Conservation (phyloP, 106 monocot species). For the Dioscorea dumetorum region DNA sequence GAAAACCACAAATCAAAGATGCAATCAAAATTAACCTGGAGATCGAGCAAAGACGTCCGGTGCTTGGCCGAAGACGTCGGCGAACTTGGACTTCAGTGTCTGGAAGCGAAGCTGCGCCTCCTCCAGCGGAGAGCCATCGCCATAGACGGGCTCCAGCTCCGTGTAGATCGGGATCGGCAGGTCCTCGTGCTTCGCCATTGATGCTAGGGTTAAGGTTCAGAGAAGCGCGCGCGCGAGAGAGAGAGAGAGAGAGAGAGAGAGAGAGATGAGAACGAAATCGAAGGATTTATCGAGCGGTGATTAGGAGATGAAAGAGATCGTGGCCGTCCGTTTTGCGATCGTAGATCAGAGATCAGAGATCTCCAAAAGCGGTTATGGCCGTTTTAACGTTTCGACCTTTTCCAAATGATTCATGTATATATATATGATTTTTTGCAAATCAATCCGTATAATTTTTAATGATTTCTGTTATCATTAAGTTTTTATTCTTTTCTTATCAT, state of each 20-base stretch:
- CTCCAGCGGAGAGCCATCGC: conserved; percentile 61
- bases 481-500: no score
- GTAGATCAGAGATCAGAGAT: no score
- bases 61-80: conserved; percentile 47
- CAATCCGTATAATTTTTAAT: no score
- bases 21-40: conserved; percentile 40
- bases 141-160: conserved; percentile 75
- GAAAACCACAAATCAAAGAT: neutral
- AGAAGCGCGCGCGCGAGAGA: neutral
- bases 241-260: conserved; percentile 4
- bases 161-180: conserved; percentile 63
- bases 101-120: conserved; percentile 76
- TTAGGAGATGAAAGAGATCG: neutral
- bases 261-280: conserved; percentile 7
- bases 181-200: conserved; percentile 75
- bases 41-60: conserved; percentile 80
- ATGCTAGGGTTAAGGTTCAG: conserved; percentile 1
- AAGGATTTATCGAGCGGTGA: neutral
- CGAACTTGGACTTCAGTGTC: conserved; percentile 58
- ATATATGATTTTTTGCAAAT: no score
- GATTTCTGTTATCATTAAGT: no score
- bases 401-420: no score
- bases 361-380: no score
- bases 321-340: neutral
- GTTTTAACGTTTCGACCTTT: no score